Conservation (phyloP, 1,139 yeast species). For the Hemisphaericaspora lyxosophila region DNA sequence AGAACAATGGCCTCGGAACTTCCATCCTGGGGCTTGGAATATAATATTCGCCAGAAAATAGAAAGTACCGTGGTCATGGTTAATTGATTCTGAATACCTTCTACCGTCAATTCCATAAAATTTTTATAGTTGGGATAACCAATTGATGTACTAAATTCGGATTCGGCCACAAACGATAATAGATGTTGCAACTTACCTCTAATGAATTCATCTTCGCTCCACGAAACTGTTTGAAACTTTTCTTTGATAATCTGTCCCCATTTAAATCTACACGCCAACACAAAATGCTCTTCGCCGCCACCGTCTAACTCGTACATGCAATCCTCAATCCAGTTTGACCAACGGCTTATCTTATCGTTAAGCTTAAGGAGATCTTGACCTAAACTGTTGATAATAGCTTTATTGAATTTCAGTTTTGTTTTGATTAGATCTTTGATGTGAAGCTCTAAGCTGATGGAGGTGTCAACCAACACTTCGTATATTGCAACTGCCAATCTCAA, state of each 20-base stretch:
- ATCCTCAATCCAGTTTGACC: slow-evolving; percentile 30
- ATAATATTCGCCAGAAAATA: slow-evolving; percentile 60
- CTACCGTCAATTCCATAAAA: slow-evolving; percentile 57
- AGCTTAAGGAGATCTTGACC: slow-evolving; percentile 37
- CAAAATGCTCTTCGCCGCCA: slow-evolving; percentile 1
- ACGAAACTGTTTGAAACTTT: slow-evolving; percentile 30
- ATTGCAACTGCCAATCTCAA: slow-evolving; percentile 27
- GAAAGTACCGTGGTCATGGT: slow-evolving; percentile 68
- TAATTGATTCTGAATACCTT: slow-evolving; percentile 57
- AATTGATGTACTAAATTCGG: slow-evolving; percentile 11
- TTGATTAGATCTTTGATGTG: slow-evolving; percentile 27
- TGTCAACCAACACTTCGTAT: slow-evolving; percentile 60
- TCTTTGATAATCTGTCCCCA: slow-evolving; percentile 39
- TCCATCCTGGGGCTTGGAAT: slow-evolving; percentile 34
- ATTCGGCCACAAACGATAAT: slow-evolving; percentile 12
- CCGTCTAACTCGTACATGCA: neutral
- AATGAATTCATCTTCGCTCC: slow-evolving; percentile 31
- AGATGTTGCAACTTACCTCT: slow-evolving; percentile 25
- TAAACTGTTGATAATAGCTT: slow-evolving; percentile 23
- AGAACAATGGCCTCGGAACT: slow-evolving; percentile 50
- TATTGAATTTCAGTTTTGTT: slow-evolving; percentile 16
- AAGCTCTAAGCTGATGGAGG: slow-evolving; percentile 33
- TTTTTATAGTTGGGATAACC: slow-evolving; percentile 50
- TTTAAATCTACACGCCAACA: slow-evolving; percentile 22
- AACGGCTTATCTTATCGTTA: slow-evolving; percentile 38